phyloP scores from a whole-genome alignment of 2,329 filamentous ascomycete species.

The Penicillium expansum region DNA sequence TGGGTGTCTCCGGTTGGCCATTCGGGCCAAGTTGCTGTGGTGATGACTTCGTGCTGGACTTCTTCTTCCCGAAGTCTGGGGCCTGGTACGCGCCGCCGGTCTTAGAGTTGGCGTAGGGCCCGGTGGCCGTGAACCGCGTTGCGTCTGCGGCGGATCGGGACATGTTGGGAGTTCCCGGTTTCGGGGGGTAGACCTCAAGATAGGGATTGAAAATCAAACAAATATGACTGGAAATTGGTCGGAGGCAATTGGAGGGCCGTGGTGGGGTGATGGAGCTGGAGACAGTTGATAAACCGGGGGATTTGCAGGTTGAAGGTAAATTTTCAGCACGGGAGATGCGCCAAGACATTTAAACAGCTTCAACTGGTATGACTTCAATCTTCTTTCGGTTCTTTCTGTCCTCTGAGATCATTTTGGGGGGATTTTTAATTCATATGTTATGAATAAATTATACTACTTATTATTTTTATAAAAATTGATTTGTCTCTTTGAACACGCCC shows the following conservation, averaged over 20 bases:
- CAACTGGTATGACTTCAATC: neutral
- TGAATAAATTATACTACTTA: neutral
- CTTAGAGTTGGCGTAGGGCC: constrained; percentile 49
- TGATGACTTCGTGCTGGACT: constrained; percentile 8
- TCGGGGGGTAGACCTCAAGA: constrained; percentile 2
- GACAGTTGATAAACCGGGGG: constrained; percentile 12
- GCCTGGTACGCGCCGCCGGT: constrained; percentile 34
- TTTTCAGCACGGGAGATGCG: constrained; percentile 25
- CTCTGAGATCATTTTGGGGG: neutral
- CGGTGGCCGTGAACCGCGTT: constrained; percentile 52
- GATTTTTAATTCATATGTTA: neutral
- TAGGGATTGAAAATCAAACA: neutral
- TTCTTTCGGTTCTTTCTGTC: neutral
- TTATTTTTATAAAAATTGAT: neutral
- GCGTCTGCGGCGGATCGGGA: constrained; percentile 50
- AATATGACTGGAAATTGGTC: neutral
- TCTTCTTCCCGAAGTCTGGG: constrained; percentile 27
- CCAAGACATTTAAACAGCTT: constrained; percentile 26
- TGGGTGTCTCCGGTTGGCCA: constrained; percentile 57
- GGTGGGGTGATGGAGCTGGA: constrained; percentile 11
- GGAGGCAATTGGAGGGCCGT: neutral
- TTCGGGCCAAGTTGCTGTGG: constrained; percentile 25
- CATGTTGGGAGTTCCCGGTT: constrained; percentile 30
- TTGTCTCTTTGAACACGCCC: neutral
- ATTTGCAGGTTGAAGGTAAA: constrained; percentile 25